Evolutionary conservation across 2,329 filamentous ascomycete genomes (phyloP).

Genomic region (Sphaerulina vaccinii): DNA sequence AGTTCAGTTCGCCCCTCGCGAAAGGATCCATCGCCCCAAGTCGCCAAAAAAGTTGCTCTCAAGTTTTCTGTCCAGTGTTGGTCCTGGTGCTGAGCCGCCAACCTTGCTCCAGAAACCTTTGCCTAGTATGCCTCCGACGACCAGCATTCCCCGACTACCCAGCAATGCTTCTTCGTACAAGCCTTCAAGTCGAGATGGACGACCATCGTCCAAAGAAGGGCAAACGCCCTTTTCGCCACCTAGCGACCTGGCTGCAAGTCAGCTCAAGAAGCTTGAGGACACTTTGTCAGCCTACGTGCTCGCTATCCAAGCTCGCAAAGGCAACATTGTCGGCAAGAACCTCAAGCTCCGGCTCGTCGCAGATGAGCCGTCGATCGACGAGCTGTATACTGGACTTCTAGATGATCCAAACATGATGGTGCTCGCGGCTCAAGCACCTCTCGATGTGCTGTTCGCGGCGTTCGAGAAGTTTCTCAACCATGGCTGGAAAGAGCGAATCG

Average conservation of each 20-base stretch:
- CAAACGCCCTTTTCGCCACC: slow-evolving; percentile 47
- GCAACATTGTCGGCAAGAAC: slow-evolving; percentile 76
- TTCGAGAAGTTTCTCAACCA: slow-evolving; percentile 91
- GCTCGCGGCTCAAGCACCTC: slow-evolving; percentile 68
- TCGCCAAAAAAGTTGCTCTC: slow-evolving; percentile 90
- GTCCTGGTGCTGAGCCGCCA: slow-evolving; percentile 41
- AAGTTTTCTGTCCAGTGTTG: slow-evolving; percentile 67
- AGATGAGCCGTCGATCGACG: slow-evolving; percentile 80
- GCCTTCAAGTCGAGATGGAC: slow-evolving; percentile 39
- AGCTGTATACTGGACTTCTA: slow-evolving; percentile 83
- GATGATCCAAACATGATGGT: slow-evolving; percentile 80
- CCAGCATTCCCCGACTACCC: slow-evolving; percentile 23
- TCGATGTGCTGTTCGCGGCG: slow-evolving; percentile 83
- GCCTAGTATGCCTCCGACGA: slow-evolving; percentile 29
- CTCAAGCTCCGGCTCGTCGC: slow-evolving; percentile 68
- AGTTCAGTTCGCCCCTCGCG: slow-evolving; percentile 22
- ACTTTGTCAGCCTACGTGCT: slow-evolving; percentile 81
- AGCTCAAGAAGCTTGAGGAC: slow-evolving; percentile 73
- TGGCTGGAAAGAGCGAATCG: slow-evolving; percentile 87
- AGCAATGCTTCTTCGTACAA: slow-evolving; percentile 36
- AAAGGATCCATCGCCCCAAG: slow-evolving; percentile 67
- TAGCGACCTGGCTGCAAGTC: slow-evolving; percentile 47
- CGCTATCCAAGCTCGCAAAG: slow-evolving; percentile 78
- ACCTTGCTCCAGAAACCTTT: slow-evolving; percentile 31
- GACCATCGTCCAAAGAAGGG: slow-evolving; percentile 36